A percentile compares a stretch with the other conserved stretches of the same genome.
Evolutionary conservation across 805 yeast species (phyloP).

Genomic region (Sugiyamaella valdiviana): DNA sequence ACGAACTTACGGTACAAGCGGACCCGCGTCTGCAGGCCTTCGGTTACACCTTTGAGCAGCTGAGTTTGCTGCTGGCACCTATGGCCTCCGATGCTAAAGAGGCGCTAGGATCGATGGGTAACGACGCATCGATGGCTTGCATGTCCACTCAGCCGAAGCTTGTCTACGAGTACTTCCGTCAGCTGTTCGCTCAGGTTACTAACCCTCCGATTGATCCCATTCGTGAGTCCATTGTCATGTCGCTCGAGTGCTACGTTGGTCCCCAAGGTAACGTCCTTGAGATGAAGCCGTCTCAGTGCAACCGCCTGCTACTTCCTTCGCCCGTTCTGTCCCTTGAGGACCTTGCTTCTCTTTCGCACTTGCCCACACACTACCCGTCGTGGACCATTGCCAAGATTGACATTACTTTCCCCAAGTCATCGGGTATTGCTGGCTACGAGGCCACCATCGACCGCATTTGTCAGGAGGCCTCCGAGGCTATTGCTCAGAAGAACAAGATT

Average conservation of each 20-base stretch:
- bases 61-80: slow-evolving; percentile 75
- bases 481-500: slow-evolving; percentile 66
- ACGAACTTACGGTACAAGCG: slow-evolving; percentile 49
- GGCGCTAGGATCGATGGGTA: slow-evolving; percentile 98
- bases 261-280: slow-evolving; percentile 97
- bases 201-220: slow-evolving; percentile 99
- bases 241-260: slow-evolving; percentile 92
- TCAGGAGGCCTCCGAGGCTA: slow-evolving; percentile 77
- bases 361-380: slow-evolving; percentile 69
- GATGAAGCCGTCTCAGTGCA: slow-evolving; percentile 87
- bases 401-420: slow-evolving; percentile 76
- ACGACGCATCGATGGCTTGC: slow-evolving; percentile 93
- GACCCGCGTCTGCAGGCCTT: slow-evolving; percentile 82
- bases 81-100: slow-evolving; percentile 92
- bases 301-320: slow-evolving; percentile 72
- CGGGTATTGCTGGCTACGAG: slow-evolving; percentile 82
- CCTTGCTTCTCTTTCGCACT: slow-evolving; percentile 65
- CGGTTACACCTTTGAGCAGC: slow-evolving; percentile 93
- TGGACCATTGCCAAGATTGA: slow-evolving; percentile 84
- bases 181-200: slow-evolving; percentile 95
- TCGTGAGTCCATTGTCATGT: slow-evolving; percentile 94
- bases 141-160: slow-evolving; percentile 86
- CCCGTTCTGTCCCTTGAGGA: slow-evolving; percentile 76
- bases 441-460: slow-evolving; percentile 82
- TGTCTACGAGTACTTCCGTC: slow-evolving; percentile 89